phyloP scores from a whole-genome alignment of 345 rosid species.

The Conringia planisiliqua region DNA sequence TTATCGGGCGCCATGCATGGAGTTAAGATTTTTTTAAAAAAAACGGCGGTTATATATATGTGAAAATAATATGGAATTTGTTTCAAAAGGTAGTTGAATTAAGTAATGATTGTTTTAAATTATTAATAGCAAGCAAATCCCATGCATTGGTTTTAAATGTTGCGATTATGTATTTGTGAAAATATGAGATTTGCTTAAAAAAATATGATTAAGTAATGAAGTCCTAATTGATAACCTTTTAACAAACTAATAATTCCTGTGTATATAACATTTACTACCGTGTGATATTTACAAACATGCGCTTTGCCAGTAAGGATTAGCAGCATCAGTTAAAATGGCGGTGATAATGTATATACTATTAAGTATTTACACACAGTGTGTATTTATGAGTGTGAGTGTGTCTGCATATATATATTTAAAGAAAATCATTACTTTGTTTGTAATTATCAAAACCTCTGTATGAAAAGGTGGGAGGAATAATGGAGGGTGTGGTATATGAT shows the following conservation, averaged over 20 bases:
- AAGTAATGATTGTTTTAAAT: neutral
- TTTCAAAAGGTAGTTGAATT: neutral
- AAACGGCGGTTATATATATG: neutral
- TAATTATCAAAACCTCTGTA: constrained; percentile 22
- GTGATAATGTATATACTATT: neutral
- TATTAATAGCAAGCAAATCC: neutral
- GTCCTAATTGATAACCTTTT: neutral
- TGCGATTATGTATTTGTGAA: neutral
- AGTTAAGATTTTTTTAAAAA: neutral
- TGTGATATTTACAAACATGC: too few species aligned
- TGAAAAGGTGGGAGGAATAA: constrained; percentile 23
- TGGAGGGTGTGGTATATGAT: constrained; percentile 27
- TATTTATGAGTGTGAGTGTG: neutral
- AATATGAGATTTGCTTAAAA: neutral
- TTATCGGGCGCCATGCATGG: neutral
- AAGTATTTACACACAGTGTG: neutral
- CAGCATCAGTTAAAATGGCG: neutral
- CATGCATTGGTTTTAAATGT: neutral
- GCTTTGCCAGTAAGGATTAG: neutral
- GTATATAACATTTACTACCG: too few species aligned
- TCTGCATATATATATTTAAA: neutral
- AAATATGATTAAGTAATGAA: too few species aligned
- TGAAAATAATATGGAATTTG: neutral
- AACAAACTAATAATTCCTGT: too few species aligned
- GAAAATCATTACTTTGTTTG: constrained; percentile 14